These are phyloP conservation scores for Apostasia shenzhenica DNA, from an alignment of 106 monocot species.

Conservation along the genomic window DNA sequence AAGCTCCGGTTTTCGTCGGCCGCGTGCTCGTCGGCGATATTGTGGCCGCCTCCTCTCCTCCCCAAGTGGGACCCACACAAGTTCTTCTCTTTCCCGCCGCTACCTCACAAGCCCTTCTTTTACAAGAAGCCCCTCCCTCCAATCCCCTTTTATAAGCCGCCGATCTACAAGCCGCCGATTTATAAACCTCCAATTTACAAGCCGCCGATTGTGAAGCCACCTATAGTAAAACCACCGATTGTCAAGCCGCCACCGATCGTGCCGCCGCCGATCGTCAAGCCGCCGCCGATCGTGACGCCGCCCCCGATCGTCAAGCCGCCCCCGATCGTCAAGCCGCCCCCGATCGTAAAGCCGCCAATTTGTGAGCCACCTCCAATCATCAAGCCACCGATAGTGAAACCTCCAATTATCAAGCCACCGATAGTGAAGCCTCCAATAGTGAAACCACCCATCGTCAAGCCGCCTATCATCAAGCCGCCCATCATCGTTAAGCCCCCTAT, in stretches of 20 bases:
- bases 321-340: neutral
- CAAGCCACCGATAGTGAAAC: neutral
- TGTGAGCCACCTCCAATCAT: neutral
- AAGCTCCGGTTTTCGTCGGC: constrained; percentile 5
- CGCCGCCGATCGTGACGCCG: neutral
- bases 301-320: neutral
- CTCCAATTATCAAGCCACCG: neutral
- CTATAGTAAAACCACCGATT: neutral
- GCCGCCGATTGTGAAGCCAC: neutral
- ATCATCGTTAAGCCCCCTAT: neutral
- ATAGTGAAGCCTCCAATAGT: neutral
- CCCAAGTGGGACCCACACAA: constrained; percentile 3
- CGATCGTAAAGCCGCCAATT: neutral
- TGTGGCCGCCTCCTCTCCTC: neutral
- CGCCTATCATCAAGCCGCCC: neutral
- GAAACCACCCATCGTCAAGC: neutral
- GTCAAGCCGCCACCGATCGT: neutral
- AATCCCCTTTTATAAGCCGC: neutral
- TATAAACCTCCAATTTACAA: neutral
- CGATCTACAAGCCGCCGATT: neutral
- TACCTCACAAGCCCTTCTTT: neutral
- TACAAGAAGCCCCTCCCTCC: neutral
- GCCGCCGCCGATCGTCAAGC: neutral
- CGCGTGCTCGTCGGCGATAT: neutral
- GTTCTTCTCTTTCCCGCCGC: neutral